These are phyloP conservation scores for Mycena citricolor DNA, from an alignment of 1,284 basidiomycete species.

Conservation along the genomic window DNA sequence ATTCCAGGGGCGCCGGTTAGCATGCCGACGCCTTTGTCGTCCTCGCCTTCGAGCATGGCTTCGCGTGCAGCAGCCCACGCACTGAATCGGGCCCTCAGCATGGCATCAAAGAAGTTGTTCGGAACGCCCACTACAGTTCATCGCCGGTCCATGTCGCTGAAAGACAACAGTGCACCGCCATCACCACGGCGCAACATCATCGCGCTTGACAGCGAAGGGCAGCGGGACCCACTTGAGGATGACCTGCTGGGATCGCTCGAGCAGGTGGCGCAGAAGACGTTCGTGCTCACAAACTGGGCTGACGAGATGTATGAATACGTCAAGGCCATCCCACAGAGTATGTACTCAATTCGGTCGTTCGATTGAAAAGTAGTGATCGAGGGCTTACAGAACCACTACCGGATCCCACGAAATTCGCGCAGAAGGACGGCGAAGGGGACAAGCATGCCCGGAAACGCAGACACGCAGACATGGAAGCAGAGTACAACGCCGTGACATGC, in stretches of 20 bases:
- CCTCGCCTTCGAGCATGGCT: slow-evolving; percentile 62
- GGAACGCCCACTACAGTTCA: slow-evolving; percentile 55
- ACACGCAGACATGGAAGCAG: slow-evolving; percentile 71
- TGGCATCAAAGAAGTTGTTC: slow-evolving; percentile 90
- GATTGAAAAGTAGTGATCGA: background rate
- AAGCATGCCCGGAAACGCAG: slow-evolving; percentile 63
- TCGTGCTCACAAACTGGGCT: slow-evolving; percentile 89
- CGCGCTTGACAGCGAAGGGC: slow-evolving; percentile 40
- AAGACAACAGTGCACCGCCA: slow-evolving; percentile 42
- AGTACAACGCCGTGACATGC: slow-evolving; percentile 78
- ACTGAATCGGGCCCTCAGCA: slow-evolving; percentile 81
- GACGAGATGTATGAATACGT: slow-evolving; percentile 89
- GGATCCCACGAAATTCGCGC: slow-evolving; percentile 68
- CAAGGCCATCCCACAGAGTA: slow-evolving; percentile 75
- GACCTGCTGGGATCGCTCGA: slow-evolving; percentile 76
- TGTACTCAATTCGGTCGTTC: slow-evolving; percentile 30
- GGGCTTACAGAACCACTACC: slow-evolving; percentile 61
- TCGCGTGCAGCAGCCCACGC: slow-evolving; percentile 66
- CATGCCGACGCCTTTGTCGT: slow-evolving; percentile 51
- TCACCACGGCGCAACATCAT: slow-evolving; percentile 55
- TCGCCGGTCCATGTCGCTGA: slow-evolving; percentile 23
- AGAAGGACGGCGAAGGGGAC: slow-evolving; percentile 71
- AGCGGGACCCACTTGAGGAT: slow-evolving; percentile 79
- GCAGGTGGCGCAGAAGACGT: slow-evolving; percentile 93
- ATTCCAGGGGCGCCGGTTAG: slow-evolving; percentile 29